Percentiles rank a stretch among this genome's conserved stretches.
Evolutionary conservation across 1,284 basidiomycete genomes (phyloP).

Genomic region (Cystobasidiaceae sp.): DNA sequence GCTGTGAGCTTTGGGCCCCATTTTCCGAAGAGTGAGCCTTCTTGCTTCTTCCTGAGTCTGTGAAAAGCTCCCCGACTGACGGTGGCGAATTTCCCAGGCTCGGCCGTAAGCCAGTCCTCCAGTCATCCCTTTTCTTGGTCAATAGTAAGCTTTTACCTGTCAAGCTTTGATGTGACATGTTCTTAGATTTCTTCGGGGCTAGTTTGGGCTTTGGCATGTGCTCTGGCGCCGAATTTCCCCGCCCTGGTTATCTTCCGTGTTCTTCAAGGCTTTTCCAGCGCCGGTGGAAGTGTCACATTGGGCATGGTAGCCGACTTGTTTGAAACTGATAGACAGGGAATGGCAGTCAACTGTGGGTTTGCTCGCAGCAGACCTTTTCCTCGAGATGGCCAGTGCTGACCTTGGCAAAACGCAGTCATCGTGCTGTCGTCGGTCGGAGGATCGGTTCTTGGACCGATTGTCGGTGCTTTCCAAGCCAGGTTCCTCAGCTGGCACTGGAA

Average conservation of each 20-base stretch:
- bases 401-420: too few species aligned
- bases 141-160: too few species aligned
- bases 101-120: slow-evolving; percentile 45
- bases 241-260: slow-evolving; percentile 43
- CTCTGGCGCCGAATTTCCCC: slow-evolving; percentile 43
- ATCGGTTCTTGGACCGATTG: too few species aligned
- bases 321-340: too few species aligned
- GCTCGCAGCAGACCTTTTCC: background rate
- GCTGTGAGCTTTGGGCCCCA: slow-evolving; percentile 12
- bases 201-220: slow-evolving; percentile 45
- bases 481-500: background rate
- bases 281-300: slow-evolving; percentile 49
- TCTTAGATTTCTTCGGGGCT: too few species aligned
- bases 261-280: slow-evolving; percentile 45
- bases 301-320: slow-evolving; percentile 29
- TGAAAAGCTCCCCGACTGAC: background rate
- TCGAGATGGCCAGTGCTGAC: too few species aligned
- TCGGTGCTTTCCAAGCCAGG: too few species aligned
- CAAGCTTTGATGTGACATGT: too few species aligned
- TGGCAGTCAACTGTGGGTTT: background rate
- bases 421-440: too few species aligned
- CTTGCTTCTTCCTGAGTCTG: too few species aligned
- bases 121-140: slow-evolving; percentile 45
- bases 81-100: background rate
- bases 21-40: slow-evolving; percentile 38